Evolutionary conservation across 169 alveolate species (phyloP).

Genomic region (Eimeria falciformis): DNA sequence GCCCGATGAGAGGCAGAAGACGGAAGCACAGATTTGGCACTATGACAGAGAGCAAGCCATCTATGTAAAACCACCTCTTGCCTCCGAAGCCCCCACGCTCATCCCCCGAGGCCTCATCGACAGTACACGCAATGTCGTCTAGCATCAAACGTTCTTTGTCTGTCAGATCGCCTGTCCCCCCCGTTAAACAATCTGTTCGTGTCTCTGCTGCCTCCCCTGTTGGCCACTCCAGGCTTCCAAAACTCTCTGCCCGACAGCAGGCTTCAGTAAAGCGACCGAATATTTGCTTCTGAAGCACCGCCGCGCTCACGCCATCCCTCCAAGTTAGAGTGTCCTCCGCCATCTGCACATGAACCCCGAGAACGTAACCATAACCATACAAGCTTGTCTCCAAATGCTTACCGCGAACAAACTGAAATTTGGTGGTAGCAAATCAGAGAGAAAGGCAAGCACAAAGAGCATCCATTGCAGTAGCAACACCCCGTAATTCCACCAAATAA

Average conservation of each 20-base stretch:
- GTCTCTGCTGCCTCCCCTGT: slow-evolving; percentile 69
- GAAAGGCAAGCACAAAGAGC: too few relatives aligned
- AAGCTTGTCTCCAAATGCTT: not conserved
- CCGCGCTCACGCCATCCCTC: slow-evolving; percentile 79
- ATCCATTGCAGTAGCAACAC: not conserved
- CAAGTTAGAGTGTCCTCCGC: slow-evolving; percentile 77
- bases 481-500: not conserved
- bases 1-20: slow-evolving; percentile 62
- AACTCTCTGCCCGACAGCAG: slow-evolving; percentile 61
- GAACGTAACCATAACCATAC: not conserved
- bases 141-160: slow-evolving; percentile 55
- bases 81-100: slow-evolving; percentile 77
- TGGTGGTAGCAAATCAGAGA: too few relatives aligned
- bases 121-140: slow-evolving; percentile 64
- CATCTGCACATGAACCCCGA: slow-evolving; percentile 32
- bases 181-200: slow-evolving; percentile 1
- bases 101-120: slow-evolving; percentile 61
- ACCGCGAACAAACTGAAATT: too few relatives aligned
- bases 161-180: slow-evolving; percentile 40
- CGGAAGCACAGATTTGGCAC: slow-evolving; percentile 70
- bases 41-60: slow-evolving; percentile 50
- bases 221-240: slow-evolving; percentile 71
- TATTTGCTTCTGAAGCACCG: slow-evolving; percentile 75
- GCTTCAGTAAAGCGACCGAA: slow-evolving; percentile 62
- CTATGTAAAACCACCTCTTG: slow-evolving; percentile 75